These are phyloP conservation scores for Takakia lepidozioides DNA, from an alignment of 225 moss, liverwort and hornwort genomes.

Conservation along the genomic window DNA sequence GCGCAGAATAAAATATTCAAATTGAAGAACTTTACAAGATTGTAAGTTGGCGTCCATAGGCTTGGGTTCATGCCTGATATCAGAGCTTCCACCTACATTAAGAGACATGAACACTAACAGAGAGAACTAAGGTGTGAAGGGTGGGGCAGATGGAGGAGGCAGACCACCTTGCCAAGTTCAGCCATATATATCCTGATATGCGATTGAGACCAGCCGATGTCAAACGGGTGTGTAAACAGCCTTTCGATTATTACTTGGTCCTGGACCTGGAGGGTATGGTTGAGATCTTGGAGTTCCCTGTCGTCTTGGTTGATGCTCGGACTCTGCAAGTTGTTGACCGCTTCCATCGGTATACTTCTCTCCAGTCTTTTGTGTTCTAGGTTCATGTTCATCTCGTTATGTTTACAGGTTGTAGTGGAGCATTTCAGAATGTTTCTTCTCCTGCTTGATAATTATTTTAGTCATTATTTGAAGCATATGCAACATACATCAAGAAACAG, in stretches of 20 bases:
- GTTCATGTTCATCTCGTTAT: background rate
- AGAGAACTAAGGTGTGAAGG: constrained; percentile 22
- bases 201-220: constrained; percentile 53
- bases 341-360: constrained; percentile 66
- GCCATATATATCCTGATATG: constrained; percentile 63
- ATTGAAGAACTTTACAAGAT: background rate
- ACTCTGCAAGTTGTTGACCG: constrained; percentile 79
- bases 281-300: constrained; percentile 95
- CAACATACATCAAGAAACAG: too few relatives aligned
- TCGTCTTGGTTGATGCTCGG: constrained; percentile 68
- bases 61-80: too few relatives aligned
- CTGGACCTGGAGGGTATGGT: constrained; percentile 92
- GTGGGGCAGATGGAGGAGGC: constrained; percentile 68
- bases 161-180: constrained; percentile 55
- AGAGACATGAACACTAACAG: background rate
- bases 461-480: too few relatives aligned
- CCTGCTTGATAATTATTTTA: too few relatives aligned
- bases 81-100: too few relatives aligned
- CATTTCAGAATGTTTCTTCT: too few relatives aligned
- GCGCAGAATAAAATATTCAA: background rate
- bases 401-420: background rate
- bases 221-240: constrained; percentile 64
- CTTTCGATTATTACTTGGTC: constrained; percentile 82
- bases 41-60: too few relatives aligned
- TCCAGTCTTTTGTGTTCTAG: background rate